A percentile compares a stretch with the other conserved stretches of the same genome.
Evolutionary conservation across 192 early-diverging fungal genomes (phyloP).

Genomic region (Oehlia diaphana): DNA sequence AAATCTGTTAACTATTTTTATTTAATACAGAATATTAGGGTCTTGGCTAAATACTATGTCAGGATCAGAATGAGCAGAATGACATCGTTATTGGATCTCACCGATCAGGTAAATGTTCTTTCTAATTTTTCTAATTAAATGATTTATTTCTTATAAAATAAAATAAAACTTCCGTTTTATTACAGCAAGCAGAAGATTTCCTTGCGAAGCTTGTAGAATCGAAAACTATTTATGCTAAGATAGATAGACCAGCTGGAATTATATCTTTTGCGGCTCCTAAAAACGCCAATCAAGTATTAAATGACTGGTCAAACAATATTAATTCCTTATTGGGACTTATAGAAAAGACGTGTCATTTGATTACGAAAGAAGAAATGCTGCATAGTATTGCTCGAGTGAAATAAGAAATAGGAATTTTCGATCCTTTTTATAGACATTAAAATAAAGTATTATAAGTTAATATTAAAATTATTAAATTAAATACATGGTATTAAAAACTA

Average conservation of each 20-base stretch:
- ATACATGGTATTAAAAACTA: neutral
- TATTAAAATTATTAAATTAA: neutral
- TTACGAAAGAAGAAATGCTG: conserved; percentile 89
- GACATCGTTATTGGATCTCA: conserved; percentile 88
- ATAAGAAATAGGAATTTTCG: conserved; percentile 25
- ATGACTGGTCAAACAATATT: conserved; percentile 92
- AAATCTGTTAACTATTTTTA: neutral
- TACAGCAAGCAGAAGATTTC: conserved; percentile 86
- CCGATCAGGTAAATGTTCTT: conserved; percentile 49
- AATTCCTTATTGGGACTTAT: conserved; percentile 86
- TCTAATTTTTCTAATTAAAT: neutral
- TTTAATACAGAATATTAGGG: conserved; percentile 78
- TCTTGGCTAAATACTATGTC: conserved; percentile 95
- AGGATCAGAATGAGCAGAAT: conserved; percentile 83
- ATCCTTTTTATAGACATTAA: no score
- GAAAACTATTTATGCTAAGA: conserved; percentile 94
- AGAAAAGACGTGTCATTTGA: conserved; percentile 92
- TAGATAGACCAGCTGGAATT: conserved; percentile 90
- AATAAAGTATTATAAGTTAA: no score
- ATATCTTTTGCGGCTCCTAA: conserved; percentile 84
- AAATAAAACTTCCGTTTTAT: neutral
- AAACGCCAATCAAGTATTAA: conserved; percentile 87
- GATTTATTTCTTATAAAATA: neutral
- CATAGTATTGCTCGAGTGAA: conserved; percentile 75
- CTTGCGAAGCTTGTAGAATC: conserved; percentile 90